Base-by-base conservation (phyloP, 371 early-diverging fungal species). In the Nosema muscidifuracis region DNA sequence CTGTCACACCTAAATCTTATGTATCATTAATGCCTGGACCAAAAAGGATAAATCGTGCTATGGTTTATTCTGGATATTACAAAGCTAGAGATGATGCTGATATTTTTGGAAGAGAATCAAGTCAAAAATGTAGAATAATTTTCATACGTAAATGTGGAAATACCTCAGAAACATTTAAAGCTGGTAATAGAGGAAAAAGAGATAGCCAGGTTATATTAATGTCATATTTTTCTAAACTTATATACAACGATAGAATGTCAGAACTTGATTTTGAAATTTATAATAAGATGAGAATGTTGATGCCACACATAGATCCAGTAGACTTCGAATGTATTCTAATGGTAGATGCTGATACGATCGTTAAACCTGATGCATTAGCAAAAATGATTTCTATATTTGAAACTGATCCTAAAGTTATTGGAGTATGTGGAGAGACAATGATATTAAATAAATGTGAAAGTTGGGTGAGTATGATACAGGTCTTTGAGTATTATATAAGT, bases 101-200 rank as follows among this genome's bases (percentile, higher is more conserved):
- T 24, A 28, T 24, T 0, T 57, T 34, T 43, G 55, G 55, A 18
- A 55, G 55, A 58, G 42, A 72, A 42, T 36, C 73, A 67, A 58
- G 50, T 31, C 30, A 73, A 22, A 50, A 68, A 66, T 55, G 74
- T 22, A 66, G 65, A 56, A 61, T 77, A 13, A 58, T 77, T 22
- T n/a, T 77, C 15, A 77, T 77, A 31, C 67, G 75, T 82, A 89
- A 89, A 53, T 55, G 40, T 53, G 76, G 76, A 65, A 79, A 79
- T 73, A 92, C 93, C 71, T 80, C 81, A 69, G 88, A 89, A 50
- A 89, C 90, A 74, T 89, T 92, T 7, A 94, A 89, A 78, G 88
- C 92, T 10, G 95, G 94, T n/a, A 98, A 97, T 77, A 86, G 98
- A 68, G 98, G 98, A 73, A 97, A 95, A 81, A 88, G 97, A 68